Conservation (phyloP, 805 yeast genomes). For the Ogataea siamensis region DNA sequence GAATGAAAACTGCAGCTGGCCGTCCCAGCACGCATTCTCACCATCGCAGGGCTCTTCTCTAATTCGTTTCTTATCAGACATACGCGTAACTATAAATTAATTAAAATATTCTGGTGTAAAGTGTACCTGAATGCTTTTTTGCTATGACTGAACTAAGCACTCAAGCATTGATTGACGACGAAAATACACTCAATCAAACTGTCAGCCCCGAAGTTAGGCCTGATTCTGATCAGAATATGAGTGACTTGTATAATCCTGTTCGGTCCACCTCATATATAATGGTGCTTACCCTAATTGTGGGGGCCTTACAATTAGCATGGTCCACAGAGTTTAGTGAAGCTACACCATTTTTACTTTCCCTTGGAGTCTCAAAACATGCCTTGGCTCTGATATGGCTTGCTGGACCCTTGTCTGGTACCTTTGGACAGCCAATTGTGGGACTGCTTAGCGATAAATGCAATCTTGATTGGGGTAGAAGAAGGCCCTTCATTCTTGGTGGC, state of each 20-base stretch:
- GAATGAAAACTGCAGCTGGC: too few species aligned
- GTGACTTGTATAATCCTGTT: conserved; percentile 38
- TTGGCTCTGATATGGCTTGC: conserved; percentile 65
- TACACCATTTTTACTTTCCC: conserved; percentile 56
- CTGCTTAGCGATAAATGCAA: conserved; percentile 52
- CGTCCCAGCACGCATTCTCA: background rate
- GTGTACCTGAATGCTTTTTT: conserved; percentile 4
- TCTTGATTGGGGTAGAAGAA: conserved; percentile 47
- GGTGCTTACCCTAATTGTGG: conserved; percentile 46
- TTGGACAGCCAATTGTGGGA: conserved; percentile 66
- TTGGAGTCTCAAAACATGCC: conserved; percentile 57
- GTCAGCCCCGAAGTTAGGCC: background rate
- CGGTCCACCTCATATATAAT: conserved; percentile 45
- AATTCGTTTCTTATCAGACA: conserved; percentile 5
- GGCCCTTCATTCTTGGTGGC: conserved; percentile 59
- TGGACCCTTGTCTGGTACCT: conserved; percentile 61
- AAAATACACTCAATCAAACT: conserved; percentile 3
- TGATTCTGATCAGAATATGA: conserved; percentile 12
- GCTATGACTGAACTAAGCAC: conserved; percentile 10
- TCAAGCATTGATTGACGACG: conserved; percentile 6
- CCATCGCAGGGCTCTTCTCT: conserved; percentile 1
- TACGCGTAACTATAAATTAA: conserved; percentile 9
- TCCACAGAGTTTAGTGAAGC: conserved; percentile 64
- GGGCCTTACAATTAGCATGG: conserved; percentile 65
- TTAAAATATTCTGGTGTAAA: conserved; percentile 9